A percentile compares a stretch with the other conserved stretches of the same genome.
Evolutionary conservation across 306 rosid species (phyloP).

Genomic region (Vigna reflexopilosa): DNA sequence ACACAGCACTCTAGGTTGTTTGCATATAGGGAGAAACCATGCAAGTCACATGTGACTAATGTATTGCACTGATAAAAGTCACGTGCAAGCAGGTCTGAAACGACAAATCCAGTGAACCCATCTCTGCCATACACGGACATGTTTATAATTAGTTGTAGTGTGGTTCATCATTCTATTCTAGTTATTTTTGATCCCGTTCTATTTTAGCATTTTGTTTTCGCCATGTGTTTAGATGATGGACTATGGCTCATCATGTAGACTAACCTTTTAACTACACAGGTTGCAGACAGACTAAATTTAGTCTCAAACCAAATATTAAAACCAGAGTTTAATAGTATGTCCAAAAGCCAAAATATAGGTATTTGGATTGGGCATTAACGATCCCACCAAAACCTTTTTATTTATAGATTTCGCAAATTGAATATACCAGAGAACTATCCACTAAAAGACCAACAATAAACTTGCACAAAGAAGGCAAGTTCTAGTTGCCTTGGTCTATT

Average conservation of each 20-base stretch:
- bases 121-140: not conserved
- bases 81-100: slow-evolving; percentile 19
- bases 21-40: slow-evolving; percentile 26
- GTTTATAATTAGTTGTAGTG: not conserved
- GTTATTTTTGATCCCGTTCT: not conserved
- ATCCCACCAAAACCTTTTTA: too few relatives aligned
- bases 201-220: not conserved
- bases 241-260: not conserved
- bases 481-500: not conserved
- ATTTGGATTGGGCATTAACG: not conserved
- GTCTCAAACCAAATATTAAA: not conserved
- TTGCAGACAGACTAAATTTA: not conserved
- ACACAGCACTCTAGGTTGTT: slow-evolving; percentile 21
- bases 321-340: too few relatives aligned
- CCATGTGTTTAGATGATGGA: slow-evolving; percentile 5
- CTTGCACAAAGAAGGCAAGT: not conserved
- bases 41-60: slow-evolving; percentile 40
- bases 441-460: not conserved
- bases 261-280: not conserved
- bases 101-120: slow-evolving; percentile 19
- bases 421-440: not conserved
- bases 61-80: slow-evolving; percentile 27
- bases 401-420: not conserved
- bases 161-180: slow-evolving; percentile 31
- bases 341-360: not conserved